A percentile compares a stretch with the other conserved stretches of the same genome.
Conservation (phyloP, 768 basidiomycete species). For the Leccinellum luteum region DNA sequence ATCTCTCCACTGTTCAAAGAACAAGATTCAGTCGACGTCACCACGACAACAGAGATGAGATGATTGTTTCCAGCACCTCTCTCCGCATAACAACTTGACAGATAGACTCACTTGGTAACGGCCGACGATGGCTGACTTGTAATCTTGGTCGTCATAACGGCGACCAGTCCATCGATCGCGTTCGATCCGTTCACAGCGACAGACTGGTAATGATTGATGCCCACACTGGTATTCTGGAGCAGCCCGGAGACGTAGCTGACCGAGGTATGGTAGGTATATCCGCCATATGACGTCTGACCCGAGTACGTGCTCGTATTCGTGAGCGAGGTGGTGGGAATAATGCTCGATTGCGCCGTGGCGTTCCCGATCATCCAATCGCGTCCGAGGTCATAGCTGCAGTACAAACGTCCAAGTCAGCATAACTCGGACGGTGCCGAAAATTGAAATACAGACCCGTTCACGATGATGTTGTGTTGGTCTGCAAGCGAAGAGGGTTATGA, state of each 20-base stretch:
- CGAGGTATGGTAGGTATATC: slow-evolving; percentile 72
- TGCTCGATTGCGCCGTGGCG: slow-evolving; percentile 49
- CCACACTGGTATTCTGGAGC: slow-evolving; percentile 63
- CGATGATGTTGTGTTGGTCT: slow-evolving; percentile 70
- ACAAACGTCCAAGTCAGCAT: neutral
- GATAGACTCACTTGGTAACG: slow-evolving; percentile 20
- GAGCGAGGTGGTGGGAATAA: slow-evolving; percentile 24
- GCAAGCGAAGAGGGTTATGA: neutral
- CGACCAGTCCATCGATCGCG: slow-evolving; percentile 81
- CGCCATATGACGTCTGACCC: slow-evolving; percentile 59
- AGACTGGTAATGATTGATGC: slow-evolving; percentile 63
- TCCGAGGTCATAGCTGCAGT: slow-evolving; percentile 67
- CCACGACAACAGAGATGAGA: neutral
- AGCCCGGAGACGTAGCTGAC: slow-evolving; percentile 69
- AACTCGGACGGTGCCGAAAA: neutral
- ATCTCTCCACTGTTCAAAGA: slow-evolving; percentile 1
- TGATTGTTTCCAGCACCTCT: neutral
- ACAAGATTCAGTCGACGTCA: slow-evolving; percentile 1
- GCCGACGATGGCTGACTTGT: slow-evolving; percentile 34
- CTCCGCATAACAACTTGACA: neutral
- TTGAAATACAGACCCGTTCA: slow-evolving; percentile 52
- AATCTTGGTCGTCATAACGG: slow-evolving; percentile 72
- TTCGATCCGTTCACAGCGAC: slow-evolving; percentile 53
- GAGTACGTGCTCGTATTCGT: slow-evolving; percentile 56
- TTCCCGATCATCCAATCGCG: slow-evolving; percentile 88